Percentiles rank a stretch among this genome's conserved stretches.
Evolutionary conservation across 495 filamentous ascomycete genomes (phyloP).

Genomic region (Lasiosphaeria ovina): DNA sequence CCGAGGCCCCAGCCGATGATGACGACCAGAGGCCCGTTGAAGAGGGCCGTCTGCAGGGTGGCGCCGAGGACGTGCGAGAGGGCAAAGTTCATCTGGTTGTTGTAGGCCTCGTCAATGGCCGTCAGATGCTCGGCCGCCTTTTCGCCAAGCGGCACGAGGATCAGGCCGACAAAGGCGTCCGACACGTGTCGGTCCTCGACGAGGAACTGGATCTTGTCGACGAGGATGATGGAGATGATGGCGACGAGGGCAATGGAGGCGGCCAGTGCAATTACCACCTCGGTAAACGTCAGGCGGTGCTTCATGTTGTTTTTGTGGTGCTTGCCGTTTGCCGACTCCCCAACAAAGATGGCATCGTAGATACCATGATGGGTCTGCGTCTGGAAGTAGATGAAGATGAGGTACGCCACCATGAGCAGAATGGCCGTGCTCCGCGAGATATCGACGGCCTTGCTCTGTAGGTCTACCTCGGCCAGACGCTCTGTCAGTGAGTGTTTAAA

Average conservation of each 20-base stretch:
- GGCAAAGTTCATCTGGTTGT: conserved; percentile 85
- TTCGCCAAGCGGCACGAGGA: conserved; percentile 80
- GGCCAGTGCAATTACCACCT: conserved; percentile 65
- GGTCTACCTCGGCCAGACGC: conserved; percentile 30
- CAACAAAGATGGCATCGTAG: conserved; percentile 60
- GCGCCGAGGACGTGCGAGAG: conserved; percentile 85
- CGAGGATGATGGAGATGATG: conserved; percentile 77
- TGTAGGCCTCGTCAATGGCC: conserved; percentile 88
- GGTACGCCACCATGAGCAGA: conserved; percentile 75
- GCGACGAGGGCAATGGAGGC: conserved; percentile 72
- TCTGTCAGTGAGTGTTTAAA: conserved; percentile 62
- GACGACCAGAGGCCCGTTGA: conserved; percentile 83
- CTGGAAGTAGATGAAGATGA: conserved; percentile 79
- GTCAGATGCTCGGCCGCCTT: conserved; percentile 90
- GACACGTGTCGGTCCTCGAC: conserved; percentile 61
- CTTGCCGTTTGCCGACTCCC: conserved; percentile 68
- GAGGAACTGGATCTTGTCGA: conserved; percentile 73
- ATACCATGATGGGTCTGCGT: conserved; percentile 78
- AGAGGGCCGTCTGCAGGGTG: conserved; percentile 83
- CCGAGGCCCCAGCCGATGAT: conserved; percentile 80
- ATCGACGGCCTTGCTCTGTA: conserved; percentile 52
- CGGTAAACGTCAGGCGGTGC: conserved; percentile 74
- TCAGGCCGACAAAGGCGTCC: conserved; percentile 79
- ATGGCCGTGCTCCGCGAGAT: conserved; percentile 77
- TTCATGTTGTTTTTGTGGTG: conserved; percentile 57